phyloP scores from a whole-genome alignment of 2,329 filamentous ascomycete genomes.

The Fusarium abutilonis region DNA sequence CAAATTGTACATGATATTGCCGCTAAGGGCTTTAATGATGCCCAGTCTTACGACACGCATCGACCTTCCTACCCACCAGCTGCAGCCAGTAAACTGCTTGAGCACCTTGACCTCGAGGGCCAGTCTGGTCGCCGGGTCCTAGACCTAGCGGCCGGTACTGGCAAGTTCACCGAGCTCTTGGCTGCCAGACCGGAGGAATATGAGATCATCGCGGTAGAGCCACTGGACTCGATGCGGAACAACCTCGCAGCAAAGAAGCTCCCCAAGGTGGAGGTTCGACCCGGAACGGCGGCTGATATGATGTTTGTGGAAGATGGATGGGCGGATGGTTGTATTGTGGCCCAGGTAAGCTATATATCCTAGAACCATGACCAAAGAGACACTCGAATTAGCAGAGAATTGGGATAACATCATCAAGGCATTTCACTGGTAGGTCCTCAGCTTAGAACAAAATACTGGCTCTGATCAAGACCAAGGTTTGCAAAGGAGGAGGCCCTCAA shows the following conservation, averaged over 20 bases:
- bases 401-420: slow-evolving; percentile 48
- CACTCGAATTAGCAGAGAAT: neutral
- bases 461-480: slow-evolving; percentile 63
- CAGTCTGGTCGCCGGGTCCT: slow-evolving; percentile 61
- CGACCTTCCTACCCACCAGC: slow-evolving; percentile 72
- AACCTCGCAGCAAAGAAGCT: slow-evolving; percentile 68
- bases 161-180: slow-evolving; percentile 74
- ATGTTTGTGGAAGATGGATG: slow-evolving; percentile 62
- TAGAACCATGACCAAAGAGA: slow-evolving; percentile 16
- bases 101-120: slow-evolving; percentile 61
- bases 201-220: slow-evolving; percentile 70
- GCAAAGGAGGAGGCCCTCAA: slow-evolving; percentile 68
- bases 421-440: slow-evolving; percentile 63
- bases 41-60: slow-evolving; percentile 71
- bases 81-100: slow-evolving; percentile 68
- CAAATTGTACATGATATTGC: slow-evolving; percentile 61
- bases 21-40: slow-evolving; percentile 71
- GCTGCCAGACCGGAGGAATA: slow-evolving; percentile 67
- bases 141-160: slow-evolving; percentile 74
- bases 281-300: slow-evolving; percentile 68
- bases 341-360: slow-evolving; percentile 65
- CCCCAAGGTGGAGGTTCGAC: slow-evolving; percentile 61
- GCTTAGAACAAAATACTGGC: neutral
- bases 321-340: slow-evolving; percentile 72
- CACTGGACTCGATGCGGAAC: slow-evolving; percentile 71